Conservation (phyloP, 768 basidiomycete genomes). For the Grammothele lineata region DNA sequence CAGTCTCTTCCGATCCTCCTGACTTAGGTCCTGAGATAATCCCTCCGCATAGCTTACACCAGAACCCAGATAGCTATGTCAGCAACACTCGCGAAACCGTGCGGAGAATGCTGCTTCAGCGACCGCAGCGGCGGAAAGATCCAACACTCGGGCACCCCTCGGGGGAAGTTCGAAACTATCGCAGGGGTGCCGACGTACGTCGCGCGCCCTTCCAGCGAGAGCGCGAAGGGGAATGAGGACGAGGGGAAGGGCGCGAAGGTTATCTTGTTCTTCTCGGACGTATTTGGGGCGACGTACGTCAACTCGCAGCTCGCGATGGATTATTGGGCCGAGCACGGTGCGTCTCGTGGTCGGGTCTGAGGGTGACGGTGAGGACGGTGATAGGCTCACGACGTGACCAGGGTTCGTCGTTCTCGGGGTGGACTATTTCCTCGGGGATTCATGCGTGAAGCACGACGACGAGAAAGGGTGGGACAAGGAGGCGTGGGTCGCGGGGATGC, state of each 20-base stretch:
- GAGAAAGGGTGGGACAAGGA: constrained; percentile 20
- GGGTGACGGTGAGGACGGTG: neutral
- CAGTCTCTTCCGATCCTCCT: too few species aligned
- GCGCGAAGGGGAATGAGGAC: neutral
- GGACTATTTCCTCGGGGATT: constrained; percentile 63
- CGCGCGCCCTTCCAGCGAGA: constrained; percentile 35
- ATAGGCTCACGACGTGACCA: constrained; percentile 15
- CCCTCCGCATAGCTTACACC: too few species aligned
- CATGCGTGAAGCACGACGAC: constrained; percentile 36
- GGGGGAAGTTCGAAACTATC: constrained; percentile 36
- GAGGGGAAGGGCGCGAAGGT: constrained; percentile 31
- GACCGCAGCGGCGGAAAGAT: too few species aligned
- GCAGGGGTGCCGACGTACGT: constrained; percentile 49
- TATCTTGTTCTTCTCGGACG: constrained; percentile 54
- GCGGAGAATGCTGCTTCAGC: constrained; percentile 47
- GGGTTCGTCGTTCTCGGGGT: constrained; percentile 56
- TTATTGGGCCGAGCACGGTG: constrained; percentile 58
- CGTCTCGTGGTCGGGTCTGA: neutral
- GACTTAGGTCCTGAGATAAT: too few species aligned
- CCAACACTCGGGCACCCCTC: constrained; percentile 45
- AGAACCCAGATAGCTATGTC: too few species aligned
- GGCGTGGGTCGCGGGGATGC: constrained; percentile 17
- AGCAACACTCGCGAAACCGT: constrained; percentile 6
- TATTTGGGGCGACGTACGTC: constrained; percentile 53
- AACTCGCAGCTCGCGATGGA: constrained; percentile 61